Percentiles rank a stretch among this genome's conserved stretches.
phyloP scores from a whole-genome alignment of 2,329 filamentous ascomycete genomes.

The Epichloe aotearoae region DNA sequence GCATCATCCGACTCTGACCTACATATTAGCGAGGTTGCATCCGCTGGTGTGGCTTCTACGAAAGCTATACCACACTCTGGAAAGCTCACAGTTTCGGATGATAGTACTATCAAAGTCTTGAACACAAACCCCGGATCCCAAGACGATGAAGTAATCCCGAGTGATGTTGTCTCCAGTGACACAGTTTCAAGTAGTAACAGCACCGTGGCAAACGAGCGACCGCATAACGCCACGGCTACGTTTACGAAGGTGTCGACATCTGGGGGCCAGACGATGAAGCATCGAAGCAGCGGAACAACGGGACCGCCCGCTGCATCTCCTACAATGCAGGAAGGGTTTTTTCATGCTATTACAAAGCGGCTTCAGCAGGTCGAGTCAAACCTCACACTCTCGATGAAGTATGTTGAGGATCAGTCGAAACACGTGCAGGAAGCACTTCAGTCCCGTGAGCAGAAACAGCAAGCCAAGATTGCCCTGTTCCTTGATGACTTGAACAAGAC shows the following conservation, averaged over 20 bases:
- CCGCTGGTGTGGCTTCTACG: not conserved
- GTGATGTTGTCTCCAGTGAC: not conserved
- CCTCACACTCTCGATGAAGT: slow-evolving; percentile 81
- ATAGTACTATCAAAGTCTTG: not conserved
- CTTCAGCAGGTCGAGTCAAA: slow-evolving; percentile 85
- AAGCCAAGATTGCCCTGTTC: slow-evolving; percentile 71
- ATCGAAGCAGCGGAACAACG: slow-evolving; percentile 16
- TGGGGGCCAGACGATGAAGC: slow-evolving; percentile 11
- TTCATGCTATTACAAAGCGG: slow-evolving; percentile 90
- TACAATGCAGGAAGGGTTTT: slow-evolving; percentile 95
- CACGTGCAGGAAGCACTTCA: slow-evolving; percentile 79
- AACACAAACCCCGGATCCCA: not conserved
- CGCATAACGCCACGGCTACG: slow-evolving; percentile 2
- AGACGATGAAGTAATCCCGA: not conserved
- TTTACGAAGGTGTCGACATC: slow-evolving; percentile 4
- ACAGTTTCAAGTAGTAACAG: not conserved
- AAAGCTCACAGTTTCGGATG: not conserved
- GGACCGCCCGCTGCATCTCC: slow-evolving; percentile 36
- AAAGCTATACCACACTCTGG: not conserved
- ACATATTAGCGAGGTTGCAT: not conserved
- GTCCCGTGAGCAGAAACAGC: slow-evolving; percentile 75
- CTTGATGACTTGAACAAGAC: slow-evolving; percentile 77
- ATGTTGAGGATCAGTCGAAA: slow-evolving; percentile 91
- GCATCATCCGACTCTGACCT: not conserved
- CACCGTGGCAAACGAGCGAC: slow-evolving; percentile 2